Conservation (phyloP, 257 asterid genomes). For the Verbena officinalis region DNA sequence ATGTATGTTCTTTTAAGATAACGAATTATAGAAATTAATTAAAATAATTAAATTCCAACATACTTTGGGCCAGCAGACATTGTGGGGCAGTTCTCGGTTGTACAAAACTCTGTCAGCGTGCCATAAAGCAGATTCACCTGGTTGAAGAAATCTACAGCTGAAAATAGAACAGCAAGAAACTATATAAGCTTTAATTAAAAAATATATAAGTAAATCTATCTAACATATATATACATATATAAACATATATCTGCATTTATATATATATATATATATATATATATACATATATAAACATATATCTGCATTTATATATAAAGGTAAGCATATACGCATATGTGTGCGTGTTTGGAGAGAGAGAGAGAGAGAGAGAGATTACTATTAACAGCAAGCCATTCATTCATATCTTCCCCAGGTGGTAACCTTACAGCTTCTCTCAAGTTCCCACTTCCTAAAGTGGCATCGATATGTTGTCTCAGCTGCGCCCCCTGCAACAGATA, state of each 20-base stretch:
- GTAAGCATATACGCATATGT: background rate
- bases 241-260: no score
- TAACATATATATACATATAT: no score
- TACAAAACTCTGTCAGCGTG: constrained; percentile 91
- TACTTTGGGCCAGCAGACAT: constrained; percentile 98
- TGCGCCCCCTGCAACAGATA: constrained; percentile 84
- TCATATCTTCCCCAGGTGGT: constrained; percentile 95
- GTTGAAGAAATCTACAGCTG: constrained; percentile 98
- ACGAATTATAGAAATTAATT: background rate
- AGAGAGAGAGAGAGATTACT: constrained; percentile 49
- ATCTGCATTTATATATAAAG: background rate
- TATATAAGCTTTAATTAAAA: constrained; percentile 33
- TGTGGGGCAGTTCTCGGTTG: constrained; percentile 90
- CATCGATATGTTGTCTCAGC: constrained; percentile 89
- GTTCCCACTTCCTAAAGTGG: constrained; percentile 95
- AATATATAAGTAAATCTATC: no score
- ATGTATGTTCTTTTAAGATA: background rate
- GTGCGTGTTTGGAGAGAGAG: constrained; percentile 10
- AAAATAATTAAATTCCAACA: constrained; percentile 31
- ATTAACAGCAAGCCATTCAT: constrained; percentile 99
- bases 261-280: no score
- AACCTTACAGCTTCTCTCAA: constrained; percentile 97
- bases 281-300: no score
- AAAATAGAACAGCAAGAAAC: constrained; percentile 37
- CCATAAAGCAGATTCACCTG: constrained; percentile 95